Conservation (phyloP, 805 yeast genomes). For the Candida palmyrensis region DNA sequence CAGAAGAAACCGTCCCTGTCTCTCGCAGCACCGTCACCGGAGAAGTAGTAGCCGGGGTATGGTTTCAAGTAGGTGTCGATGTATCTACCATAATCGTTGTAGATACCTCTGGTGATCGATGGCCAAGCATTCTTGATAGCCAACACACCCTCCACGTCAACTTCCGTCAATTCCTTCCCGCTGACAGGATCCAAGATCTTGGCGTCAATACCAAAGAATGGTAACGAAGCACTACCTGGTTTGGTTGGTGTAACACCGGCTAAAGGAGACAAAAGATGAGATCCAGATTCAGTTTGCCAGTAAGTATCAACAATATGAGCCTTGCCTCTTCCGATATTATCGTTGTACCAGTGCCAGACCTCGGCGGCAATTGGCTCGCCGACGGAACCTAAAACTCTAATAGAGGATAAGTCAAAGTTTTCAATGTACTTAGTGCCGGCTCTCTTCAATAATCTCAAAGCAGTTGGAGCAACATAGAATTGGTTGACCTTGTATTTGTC, state of each 20-base stretch:
- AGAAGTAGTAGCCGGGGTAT: slow-evolving; percentile 89
- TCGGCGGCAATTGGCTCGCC: slow-evolving; percentile 99
- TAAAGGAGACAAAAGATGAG: slow-evolving; percentile 89
- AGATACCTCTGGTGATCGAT: slow-evolving; percentile 96
- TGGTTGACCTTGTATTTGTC: slow-evolving; percentile 89
- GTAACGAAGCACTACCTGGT: slow-evolving; percentile 96
- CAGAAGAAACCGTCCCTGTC: slow-evolving; percentile 95
- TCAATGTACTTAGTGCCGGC: slow-evolving; percentile 84
- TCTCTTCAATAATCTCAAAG: slow-evolving; percentile 81
- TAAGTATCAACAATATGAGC: slow-evolving; percentile 93
- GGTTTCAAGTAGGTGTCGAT: slow-evolving; percentile 91
- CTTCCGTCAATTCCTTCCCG: slow-evolving; percentile 78
- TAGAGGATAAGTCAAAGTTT: slow-evolving; percentile 75
- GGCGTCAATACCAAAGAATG: slow-evolving; percentile 93
- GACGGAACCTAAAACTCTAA: slow-evolving; percentile 92
- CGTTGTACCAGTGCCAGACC: slow-evolving; percentile 98
- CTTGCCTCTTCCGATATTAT: slow-evolving; percentile 81
- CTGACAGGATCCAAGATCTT: slow-evolving; percentile 89
- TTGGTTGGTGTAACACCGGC: slow-evolving; percentile 94
- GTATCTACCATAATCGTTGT: slow-evolving; percentile 80
- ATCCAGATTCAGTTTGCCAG: slow-evolving; percentile 99
- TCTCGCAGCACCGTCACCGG: slow-evolving; percentile 98
- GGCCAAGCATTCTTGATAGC: slow-evolving; percentile 95
- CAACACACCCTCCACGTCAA: slow-evolving; percentile 93
- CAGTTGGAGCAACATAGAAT: slow-evolving; percentile 98